Base-by-base conservation (phyloP, 495 filamentous ascomycete species). In the Lasiosphaeria miniovina region DNA sequence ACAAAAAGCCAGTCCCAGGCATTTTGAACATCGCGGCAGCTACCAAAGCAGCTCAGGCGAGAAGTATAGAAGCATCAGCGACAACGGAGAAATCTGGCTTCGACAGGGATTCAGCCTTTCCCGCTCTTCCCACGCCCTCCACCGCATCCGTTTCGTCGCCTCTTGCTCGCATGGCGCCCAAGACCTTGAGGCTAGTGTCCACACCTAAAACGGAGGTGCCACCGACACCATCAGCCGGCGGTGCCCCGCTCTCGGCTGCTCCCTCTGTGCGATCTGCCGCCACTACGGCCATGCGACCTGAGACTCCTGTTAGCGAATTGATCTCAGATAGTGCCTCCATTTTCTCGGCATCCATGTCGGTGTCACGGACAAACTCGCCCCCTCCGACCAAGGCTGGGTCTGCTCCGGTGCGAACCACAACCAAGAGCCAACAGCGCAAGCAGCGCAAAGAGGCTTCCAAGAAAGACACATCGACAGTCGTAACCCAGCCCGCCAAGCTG, bases 351-450 rank as follows among this genome's bases (percentile, higher is more conserved):
- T 91, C 91, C 4, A 78, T 88, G 15, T 96, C 93, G n/a, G 84
- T 73, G 17, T 81, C 78, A 17, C 73, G 92, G 45, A 86, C 91
- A 7, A 91, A 83, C 67, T 96, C 92, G 12, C 92, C 92, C n/a
- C 87, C 89, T 0, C 78, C 83, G 2, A 74, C 76, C 32, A 90
- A 82, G 64, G 82, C 93, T 49, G 90, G 91, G 41, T 86, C 87
- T 41, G 90, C 91, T 1, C 88, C 91, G 32, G 80, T 90, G 0
- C 81, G 89, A 43, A 73, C 81, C n/a, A 90, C 90, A 65, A 92
- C 91, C 14, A 98, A 98, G 79, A 93, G 86, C 63, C 90, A 95
- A 66, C 80, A 86, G 61, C 95, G 93, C 71, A 97, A 96, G 71
- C 90, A 96, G 64, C 80, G 91, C 49, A 87, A 90, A 69, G 86